Evolutionary conservation across 2,329 filamentous ascomycete species (phyloP).

Genomic region (Phaeoacremonium minimum): DNA sequence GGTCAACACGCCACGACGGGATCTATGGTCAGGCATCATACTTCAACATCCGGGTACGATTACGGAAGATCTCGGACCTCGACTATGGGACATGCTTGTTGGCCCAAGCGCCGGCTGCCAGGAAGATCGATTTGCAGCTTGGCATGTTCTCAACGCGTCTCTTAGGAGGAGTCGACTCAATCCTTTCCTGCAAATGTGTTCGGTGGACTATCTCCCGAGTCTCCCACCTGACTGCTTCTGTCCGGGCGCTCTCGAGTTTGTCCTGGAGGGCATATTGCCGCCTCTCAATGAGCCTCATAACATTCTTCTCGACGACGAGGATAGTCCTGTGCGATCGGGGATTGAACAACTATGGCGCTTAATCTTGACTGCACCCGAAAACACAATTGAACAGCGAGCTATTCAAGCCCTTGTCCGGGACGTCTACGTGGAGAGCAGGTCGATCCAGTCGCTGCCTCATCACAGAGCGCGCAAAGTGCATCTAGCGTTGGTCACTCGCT

Average conservation of each 20-base stretch:
- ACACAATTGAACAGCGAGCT: slow-evolving; percentile 62
- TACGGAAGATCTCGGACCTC: slow-evolving; percentile 53
- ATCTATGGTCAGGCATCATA: slow-evolving; percentile 55
- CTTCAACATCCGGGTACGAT: slow-evolving; percentile 54
- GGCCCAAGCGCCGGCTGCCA: slow-evolving; percentile 56
- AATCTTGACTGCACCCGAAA: slow-evolving; percentile 63
- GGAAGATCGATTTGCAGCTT: slow-evolving; percentile 61
- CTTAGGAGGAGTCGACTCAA: slow-evolving; percentile 44
- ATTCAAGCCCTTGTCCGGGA: slow-evolving; percentile 66
- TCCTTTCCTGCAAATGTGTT: slow-evolving; percentile 49
- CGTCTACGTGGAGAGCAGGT: slow-evolving; percentile 61
- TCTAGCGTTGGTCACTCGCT: slow-evolving; percentile 67
- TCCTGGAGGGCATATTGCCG: slow-evolving; percentile 45
- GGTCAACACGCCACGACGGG: slow-evolving; percentile 49
- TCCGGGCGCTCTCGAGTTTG: slow-evolving; percentile 57
- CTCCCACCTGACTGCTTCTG: slow-evolving; percentile 57
- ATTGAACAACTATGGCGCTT: slow-evolving; percentile 80
- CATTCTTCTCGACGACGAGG: slow-evolving; percentile 40
- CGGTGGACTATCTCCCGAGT: slow-evolving; percentile 50
- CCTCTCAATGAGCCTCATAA: slow-evolving; percentile 38
- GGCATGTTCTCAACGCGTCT: slow-evolving; percentile 58
- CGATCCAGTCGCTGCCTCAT: slow-evolving; percentile 45
- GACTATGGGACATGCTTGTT: slow-evolving; percentile 71
- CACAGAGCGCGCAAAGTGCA: slow-evolving; percentile 56
- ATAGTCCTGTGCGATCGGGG: slow-evolving; percentile 46